Conservation (phyloP, 257 asterid genomes). For the Solanum tacnaense region DNA sequence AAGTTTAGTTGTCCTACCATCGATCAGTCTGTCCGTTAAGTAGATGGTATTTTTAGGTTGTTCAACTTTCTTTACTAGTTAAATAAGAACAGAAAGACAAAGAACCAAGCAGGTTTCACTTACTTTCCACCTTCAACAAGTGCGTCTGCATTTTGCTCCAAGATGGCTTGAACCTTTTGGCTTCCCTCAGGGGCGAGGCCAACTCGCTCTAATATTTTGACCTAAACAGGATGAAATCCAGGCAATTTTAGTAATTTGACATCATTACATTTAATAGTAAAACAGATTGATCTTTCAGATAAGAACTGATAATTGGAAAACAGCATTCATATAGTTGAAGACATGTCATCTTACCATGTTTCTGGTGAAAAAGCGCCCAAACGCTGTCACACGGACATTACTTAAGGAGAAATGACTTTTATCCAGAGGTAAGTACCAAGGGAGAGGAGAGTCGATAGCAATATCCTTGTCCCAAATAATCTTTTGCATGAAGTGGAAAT, state of each 20-base stretch:
- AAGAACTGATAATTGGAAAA: neutral
- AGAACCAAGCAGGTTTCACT: neutral
- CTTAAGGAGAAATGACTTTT: conserved; percentile 1
- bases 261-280: neutral
- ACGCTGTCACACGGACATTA: neutral
- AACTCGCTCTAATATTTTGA: neutral
- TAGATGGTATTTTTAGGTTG: neutral
- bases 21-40: neutral
- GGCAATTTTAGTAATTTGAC: neutral
- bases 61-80: neutral
- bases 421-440: conserved; percentile 7
- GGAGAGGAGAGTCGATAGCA: neutral
- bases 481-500: neutral
- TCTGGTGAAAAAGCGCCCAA: conserved; percentile 10
- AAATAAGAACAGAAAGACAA: neutral
- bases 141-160: conserved; percentile 5
- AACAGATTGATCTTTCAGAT: neutral
- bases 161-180: conserved; percentile 5
- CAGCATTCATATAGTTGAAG: neutral
- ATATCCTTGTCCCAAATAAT: conserved; percentile 8
- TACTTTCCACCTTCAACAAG: conserved; percentile 6
- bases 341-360: conserved; percentile 3
- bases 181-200: conserved; percentile 5
- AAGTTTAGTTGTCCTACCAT: neutral
- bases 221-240: neutral